Evolutionary conservation across 2,329 filamentous ascomycete genomes (phyloP), one percentile per base, ranked within the genome.

Genomic region (Aureobasidium sp.): DNA sequence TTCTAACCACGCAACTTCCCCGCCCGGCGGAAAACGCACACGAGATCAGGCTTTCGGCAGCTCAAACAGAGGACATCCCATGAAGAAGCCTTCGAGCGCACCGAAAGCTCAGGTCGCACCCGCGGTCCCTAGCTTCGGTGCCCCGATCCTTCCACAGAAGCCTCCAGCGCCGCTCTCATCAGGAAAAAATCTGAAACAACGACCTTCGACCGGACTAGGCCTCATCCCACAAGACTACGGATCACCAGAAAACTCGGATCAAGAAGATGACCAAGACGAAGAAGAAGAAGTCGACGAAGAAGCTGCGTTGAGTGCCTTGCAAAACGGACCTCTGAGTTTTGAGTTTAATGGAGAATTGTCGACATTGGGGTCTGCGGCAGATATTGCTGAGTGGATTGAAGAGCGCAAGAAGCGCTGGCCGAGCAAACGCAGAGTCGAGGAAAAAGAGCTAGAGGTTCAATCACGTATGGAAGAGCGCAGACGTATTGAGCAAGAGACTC

Each of bases 341-440:
- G 81, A 83, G 62, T 83, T 84, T 67, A 78, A 80, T 66, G 82
- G 82, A n/a, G 73, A 79, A 68, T 78, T 82, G 48, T 71, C 82
- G 3, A 80, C 77, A 0, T 71, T 87, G 27, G 78, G 79, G 60
- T 80, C 79, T 7, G 72, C 81, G 17, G 83, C 84, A 63, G 91
- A 97, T 70, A 81, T 97, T 61, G 82, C 85, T 27, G 84, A 85
- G 7, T 97, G 91, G 85, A 84, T 95, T 65, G 85, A 85, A 55
- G 91, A 96, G 73, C 85, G 93, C 63, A 88, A 82, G 71, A 87
- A 85, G 66, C 87, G 87, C 57, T 97, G 84, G 72, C 93, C 93
- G 1, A 97, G 92, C 2, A 84, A 85, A 72, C 84, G 84, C 63
- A 86, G 89, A 61, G 78, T 86, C 65, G 81, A 84, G 64, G 84